These are phyloP conservation scores for Alternaria sp. DNA, from an alignment of 2,329 filamentous ascomycete genomes.

Conservation along the genomic window DNA sequence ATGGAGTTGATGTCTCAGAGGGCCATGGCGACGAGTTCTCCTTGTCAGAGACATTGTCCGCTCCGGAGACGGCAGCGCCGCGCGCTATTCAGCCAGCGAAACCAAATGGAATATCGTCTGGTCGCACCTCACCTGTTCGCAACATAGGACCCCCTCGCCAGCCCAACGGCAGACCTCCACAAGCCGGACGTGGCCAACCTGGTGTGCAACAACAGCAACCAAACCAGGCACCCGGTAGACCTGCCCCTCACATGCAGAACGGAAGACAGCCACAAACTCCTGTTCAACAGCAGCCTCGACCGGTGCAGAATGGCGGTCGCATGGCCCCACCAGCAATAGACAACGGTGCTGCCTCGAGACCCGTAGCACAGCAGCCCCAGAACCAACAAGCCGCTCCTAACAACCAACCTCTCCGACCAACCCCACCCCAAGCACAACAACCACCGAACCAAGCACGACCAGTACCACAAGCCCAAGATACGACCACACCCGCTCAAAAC, in stretches of 20 bases:
- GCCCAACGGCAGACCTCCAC: constrained; percentile 29
- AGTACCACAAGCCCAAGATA: constrained; percentile 15
- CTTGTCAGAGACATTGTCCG: constrained; percentile 29
- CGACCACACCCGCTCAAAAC: constrained; percentile 18
- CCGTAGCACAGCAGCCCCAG: constrained; percentile 26
- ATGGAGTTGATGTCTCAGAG: constrained; percentile 62
- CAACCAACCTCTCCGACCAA: constrained; percentile 31
- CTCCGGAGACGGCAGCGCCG: constrained; percentile 18
- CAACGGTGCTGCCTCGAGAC: constrained; percentile 24
- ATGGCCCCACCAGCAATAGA: constrained; percentile 32
- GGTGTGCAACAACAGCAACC: constrained; percentile 35
- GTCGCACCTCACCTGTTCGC: constrained; percentile 27
- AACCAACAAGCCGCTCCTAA: constrained; percentile 23
- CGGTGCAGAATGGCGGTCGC: constrained; percentile 27
- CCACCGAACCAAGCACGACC: constrained; percentile 18
- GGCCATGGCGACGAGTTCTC: constrained; percentile 68
- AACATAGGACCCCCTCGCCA: constrained; percentile 30
- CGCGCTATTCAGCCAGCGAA: constrained; percentile 19
- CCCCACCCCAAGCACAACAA: constrained; percentile 34
- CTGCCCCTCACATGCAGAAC: constrained; percentile 29
- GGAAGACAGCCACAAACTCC: constrained; percentile 39
- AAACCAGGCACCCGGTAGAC: constrained; percentile 28
- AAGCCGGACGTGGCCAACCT: constrained; percentile 26
- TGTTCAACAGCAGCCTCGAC: constrained; percentile 26
- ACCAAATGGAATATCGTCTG: constrained; percentile 24